A percentile compares a stretch with the other conserved stretches of the same genome.
phyloP scores from a whole-genome alignment of 2,329 filamentous ascomycete species.

The Calonectria multiphialidica region DNA sequence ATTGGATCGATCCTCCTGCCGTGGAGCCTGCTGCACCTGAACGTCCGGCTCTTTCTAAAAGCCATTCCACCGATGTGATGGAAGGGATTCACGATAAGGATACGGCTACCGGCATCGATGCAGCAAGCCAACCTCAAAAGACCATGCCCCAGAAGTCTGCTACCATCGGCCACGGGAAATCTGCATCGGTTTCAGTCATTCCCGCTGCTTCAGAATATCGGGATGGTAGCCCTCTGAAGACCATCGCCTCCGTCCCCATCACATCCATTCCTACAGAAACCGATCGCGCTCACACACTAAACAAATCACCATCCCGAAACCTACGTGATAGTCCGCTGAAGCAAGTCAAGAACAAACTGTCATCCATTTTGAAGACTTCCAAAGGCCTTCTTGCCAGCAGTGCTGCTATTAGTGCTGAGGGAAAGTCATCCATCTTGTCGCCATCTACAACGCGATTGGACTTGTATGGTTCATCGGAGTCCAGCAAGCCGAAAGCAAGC shows the following conservation, averaged over 20 bases:
- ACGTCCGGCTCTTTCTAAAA: conserved; percentile 69
- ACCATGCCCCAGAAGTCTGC: conserved; percentile 29
- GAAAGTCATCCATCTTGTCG: conserved; percentile 69
- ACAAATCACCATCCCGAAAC: conserved; percentile 67
- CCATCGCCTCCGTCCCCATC: conserved; percentile 72
- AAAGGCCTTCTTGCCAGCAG: conserved; percentile 88
- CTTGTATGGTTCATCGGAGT: conserved; percentile 59
- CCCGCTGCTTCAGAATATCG: conserved; percentile 40
- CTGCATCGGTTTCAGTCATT: conserved; percentile 71
- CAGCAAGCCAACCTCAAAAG: conserved; percentile 8
- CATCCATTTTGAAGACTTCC: conserved; percentile 89
- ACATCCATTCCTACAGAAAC: conserved; percentile 58
- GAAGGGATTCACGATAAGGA: conserved; percentile 65
- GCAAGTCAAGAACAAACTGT: conserved; percentile 92
- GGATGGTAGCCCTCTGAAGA: conserved; percentile 59
- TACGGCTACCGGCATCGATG: conserved; percentile 57
- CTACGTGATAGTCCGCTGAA: conserved; percentile 84
- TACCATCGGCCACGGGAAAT: conserved; percentile 64
- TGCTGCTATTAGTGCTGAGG: conserved; percentile 72
- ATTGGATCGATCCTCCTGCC: conserved; percentile 71
- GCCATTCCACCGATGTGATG: conserved; percentile 71
- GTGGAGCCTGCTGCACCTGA: conserved; percentile 43
- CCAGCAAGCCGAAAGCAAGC: conserved; percentile 49
- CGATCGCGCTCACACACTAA: conserved; percentile 59
- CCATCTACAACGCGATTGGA: conserved; percentile 63